Base-by-base conservation (phyloP, 1,284 basidiomycete genomes). In the Rhodotorula sp. region DNA sequence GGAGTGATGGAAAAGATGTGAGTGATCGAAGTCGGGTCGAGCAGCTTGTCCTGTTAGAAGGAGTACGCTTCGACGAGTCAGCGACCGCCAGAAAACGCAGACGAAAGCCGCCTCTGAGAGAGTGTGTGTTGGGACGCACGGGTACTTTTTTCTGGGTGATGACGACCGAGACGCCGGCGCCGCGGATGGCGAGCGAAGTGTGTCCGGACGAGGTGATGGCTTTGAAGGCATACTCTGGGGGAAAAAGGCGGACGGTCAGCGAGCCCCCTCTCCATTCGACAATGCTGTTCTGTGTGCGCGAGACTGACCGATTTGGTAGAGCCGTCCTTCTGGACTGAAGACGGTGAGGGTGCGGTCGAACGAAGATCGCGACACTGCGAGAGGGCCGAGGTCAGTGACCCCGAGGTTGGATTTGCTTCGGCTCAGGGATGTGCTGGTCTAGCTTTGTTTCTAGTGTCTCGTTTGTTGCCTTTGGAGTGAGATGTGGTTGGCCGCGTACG, bases 121-220 rank as follows among this genome's bases (percentile, higher is more conserved):
- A 20, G 14, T n/a, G 17, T 42, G 22, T 10, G n/a, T 44, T 24
- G 18, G 15, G 15, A 82, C 84, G 60, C 78, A 97, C 95, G 33
- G 95, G 94, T 53, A 99, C 89, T 85, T 99, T 99, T 84, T 94
- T 94, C 84, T 99, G 96, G 17, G 95, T 97, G 78, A 97, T 93
- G 54, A 98, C 91, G 6, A 99, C 94, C 12, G 89, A 86, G 4
- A 93, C 95, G 79, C 99, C 95, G 82, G 92, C 92, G 30, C 96
- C 96, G 76, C 95, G 84, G 66, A 99, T 89, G 22, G 95, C 87
- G 64, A 99, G 87, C 10, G 95, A 88, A 5, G 96, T 99, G 78
- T 98, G 92, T 1, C 94, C 95, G 5, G 94, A 95, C 64, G 93
- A 91, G 72, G 92, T 92, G 82, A 99, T 98, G 60, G 96, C 96